Percentiles rank a stretch among this genome's conserved stretches.
phyloP scores from a whole-genome alignment of 306 rosid genomes.

The Glycine tomentella region DNA sequence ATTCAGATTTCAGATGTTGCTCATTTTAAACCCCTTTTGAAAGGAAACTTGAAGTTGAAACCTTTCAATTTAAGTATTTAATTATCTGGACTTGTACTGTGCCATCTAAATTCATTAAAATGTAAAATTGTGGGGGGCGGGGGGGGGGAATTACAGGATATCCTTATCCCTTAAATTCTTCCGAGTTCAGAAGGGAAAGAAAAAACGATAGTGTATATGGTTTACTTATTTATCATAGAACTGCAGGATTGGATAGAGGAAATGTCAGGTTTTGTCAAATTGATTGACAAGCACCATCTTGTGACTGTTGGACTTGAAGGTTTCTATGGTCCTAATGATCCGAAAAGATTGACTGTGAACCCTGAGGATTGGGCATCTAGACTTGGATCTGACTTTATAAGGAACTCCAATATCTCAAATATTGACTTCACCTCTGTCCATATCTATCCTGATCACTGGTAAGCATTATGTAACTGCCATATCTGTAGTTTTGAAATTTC shows the following conservation, averaged over 20 bases:
- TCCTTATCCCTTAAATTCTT: background rate
- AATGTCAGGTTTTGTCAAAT: slow-evolving; percentile 88
- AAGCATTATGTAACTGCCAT: slow-evolving; percentile 50
- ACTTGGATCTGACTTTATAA: slow-evolving; percentile 93
- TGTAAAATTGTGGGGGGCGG: too few relatives aligned
- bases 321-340: slow-evolving; percentile 91
- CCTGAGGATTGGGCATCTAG: slow-evolving; percentile 94
- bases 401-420: slow-evolving; percentile 71
- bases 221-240: slow-evolving; percentile 47
- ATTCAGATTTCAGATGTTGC: background rate
- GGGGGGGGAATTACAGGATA: background rate
- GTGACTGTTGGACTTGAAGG: slow-evolving; percentile 96
- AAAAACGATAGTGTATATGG: slow-evolving; percentile 5
- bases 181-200: slow-evolving; percentile 11
- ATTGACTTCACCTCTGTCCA: slow-evolving; percentile 95
- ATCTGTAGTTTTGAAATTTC: slow-evolving; percentile 16
- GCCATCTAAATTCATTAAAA: slow-evolving; percentile 16
- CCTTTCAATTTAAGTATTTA: background rate
- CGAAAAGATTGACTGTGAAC: slow-evolving; percentile 68
- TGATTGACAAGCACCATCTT: slow-evolving; percentile 90
- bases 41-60: background rate
- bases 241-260: slow-evolving; percentile 98
- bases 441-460: slow-evolving; percentile 99
- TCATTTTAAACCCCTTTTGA: background rate
- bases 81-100: background rate